phyloP scores from a whole-genome alignment of 2,329 filamentous ascomycete genomes.

The Westerdykella sp. region DNA sequence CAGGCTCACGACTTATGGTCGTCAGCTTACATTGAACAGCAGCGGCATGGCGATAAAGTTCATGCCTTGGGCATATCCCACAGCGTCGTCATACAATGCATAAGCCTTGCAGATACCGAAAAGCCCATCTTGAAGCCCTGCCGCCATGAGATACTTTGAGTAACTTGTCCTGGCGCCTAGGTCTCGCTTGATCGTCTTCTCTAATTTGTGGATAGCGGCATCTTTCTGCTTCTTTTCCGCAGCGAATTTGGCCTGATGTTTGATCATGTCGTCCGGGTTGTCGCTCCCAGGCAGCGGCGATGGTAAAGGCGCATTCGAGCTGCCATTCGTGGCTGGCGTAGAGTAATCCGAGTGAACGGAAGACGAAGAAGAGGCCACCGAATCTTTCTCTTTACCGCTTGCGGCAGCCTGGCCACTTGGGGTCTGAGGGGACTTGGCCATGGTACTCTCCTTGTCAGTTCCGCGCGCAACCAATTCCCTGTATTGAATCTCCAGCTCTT shows the following conservation, averaged over 20 bases:
- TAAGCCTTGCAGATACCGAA: constrained; percentile 98
- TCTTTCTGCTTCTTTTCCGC: constrained; percentile 74
- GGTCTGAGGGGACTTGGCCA: constrained; percentile 12
- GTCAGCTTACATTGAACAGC: constrained; percentile 70
- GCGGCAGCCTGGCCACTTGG: constrained; percentile 39
- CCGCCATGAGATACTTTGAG: constrained; percentile 88
- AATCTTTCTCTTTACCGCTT: constrained; percentile 58
- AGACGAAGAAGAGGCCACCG: constrained; percentile 70
- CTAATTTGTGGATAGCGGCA: constrained; percentile 68
- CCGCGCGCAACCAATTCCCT: constrained; percentile 71
- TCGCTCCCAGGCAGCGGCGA: constrained; percentile 53
- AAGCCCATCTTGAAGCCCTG: constrained; percentile 85
- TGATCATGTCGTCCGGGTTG: constrained; percentile 55
- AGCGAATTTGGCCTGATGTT: constrained; percentile 57
- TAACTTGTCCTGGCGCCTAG: constrained; percentile 90
- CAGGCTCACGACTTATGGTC: constrained; percentile 7
- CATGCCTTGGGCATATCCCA: constrained; percentile 97
- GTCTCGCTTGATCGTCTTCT: constrained; percentile 87
- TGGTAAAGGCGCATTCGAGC: constrained; percentile 25
- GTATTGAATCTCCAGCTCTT: constrained; percentile 83
- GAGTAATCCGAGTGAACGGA: constrained; percentile 77
- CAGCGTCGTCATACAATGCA: constrained; percentile 86
- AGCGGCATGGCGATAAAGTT: constrained; percentile 97
- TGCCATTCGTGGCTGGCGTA: constrained; percentile 48
- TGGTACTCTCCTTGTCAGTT: constrained; percentile 62